phyloP scores from a whole-genome alignment of 2,329 filamentous ascomycete species.

The Shiraia sp. region DNA sequence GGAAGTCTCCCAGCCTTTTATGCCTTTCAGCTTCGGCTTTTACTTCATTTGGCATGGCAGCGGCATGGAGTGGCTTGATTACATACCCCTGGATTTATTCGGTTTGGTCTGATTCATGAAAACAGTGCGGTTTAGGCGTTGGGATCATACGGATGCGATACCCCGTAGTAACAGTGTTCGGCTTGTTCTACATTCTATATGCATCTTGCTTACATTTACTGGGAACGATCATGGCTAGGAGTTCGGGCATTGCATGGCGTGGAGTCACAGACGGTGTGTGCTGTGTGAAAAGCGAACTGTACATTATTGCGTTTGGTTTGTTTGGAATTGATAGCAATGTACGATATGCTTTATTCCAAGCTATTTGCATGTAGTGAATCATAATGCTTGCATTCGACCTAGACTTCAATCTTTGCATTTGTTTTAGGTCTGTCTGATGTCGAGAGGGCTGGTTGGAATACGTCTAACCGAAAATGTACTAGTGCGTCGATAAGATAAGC shows the following conservation, averaged over 20 bases:
- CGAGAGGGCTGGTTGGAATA: not conserved
- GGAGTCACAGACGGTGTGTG: conserved; percentile 15
- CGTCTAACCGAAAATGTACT: no score
- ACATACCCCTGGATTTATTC: conserved; percentile 17
- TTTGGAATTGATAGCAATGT: conserved; percentile 8
- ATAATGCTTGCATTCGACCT: no score
- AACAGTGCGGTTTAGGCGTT: conserved; percentile 30
- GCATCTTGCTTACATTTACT: conserved; percentile 27
- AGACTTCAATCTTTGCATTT: no score
- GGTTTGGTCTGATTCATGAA: conserved; percentile 21
- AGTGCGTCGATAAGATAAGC: conserved; percentile 16
- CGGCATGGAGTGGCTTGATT: conserved; percentile 14
- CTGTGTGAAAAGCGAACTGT: conserved; percentile 28
- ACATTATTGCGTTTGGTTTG: conserved; percentile 22
- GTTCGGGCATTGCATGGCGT: conserved; percentile 36
- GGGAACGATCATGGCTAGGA: conserved; percentile 30
- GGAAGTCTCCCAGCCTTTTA: conserved; percentile 17
- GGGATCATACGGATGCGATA: conserved; percentile 31
- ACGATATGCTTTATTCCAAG: conserved; percentile 5
- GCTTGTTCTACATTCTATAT: conserved; percentile 20
- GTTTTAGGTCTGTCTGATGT: no score
- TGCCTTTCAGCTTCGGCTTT: conserved; percentile 28
- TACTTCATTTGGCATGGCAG: conserved; percentile 26
- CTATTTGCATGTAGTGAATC: no score
- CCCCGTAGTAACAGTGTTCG: conserved; percentile 27